A percentile compares a stretch with the other conserved stretches of the same genome.
phyloP scores from a whole-genome alignment of 345 rosid species.

The Crucihimalaya himalaica region DNA sequence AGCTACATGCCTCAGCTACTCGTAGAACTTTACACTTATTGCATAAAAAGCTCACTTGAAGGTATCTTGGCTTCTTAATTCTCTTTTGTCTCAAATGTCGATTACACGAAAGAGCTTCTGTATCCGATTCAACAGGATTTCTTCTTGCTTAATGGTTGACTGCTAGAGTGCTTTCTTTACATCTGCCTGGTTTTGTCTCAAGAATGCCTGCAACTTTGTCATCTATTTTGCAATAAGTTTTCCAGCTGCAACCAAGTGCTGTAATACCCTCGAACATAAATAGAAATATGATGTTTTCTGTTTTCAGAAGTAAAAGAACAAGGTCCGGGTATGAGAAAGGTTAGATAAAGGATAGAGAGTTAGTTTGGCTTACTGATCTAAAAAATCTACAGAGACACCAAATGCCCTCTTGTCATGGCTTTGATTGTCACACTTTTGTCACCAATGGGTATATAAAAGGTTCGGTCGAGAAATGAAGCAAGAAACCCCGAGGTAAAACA shows the following conservation, averaged over 20 bases:
- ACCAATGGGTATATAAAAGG: too few species aligned
- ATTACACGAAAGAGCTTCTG: too few species aligned
- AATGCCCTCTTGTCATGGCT: conserved; percentile 88
- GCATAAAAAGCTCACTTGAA: not conserved
- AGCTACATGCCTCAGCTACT: not conserved
- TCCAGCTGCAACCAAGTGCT: not conserved
- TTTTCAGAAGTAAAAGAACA: not conserved
- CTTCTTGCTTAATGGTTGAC: not conserved
- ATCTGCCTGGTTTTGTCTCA: not conserved
- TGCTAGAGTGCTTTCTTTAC: not conserved
- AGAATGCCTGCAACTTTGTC: not conserved
- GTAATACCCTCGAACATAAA: not conserved
- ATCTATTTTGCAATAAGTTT: not conserved
- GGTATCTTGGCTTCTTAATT: not conserved
- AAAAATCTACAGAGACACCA: conserved; percentile 86
- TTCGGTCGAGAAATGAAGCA: too few species aligned
- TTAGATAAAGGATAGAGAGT: not conserved
- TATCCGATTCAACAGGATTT: too few species aligned
- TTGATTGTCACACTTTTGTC: conserved; percentile 84
- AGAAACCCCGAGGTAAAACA: too few species aligned
- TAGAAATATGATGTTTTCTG: not conserved
- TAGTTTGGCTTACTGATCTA: conserved; percentile 69
- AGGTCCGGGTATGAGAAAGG: not conserved
- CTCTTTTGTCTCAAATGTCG: too few species aligned
- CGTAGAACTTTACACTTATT: too few species aligned